Evolutionary conservation across 2,329 filamentous ascomycete species (phyloP).

Genomic region (Arthroderma sp.): DNA sequence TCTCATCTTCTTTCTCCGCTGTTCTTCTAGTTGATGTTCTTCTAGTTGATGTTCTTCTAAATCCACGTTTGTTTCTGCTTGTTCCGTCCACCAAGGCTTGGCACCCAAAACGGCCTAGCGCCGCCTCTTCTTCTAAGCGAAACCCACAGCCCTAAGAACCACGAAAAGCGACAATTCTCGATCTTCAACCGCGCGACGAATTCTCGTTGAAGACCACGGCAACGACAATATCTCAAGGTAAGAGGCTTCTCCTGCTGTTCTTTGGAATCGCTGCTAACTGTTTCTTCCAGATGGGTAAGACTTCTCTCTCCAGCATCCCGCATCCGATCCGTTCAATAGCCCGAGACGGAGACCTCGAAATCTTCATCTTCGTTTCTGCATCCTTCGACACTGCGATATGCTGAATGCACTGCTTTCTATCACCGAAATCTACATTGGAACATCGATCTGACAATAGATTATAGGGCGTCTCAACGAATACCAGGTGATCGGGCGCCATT

Average conservation of each 20-base stretch:
- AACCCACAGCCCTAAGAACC: slow-evolving; percentile 34
- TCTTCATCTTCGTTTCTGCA: not conserved
- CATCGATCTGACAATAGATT: slow-evolving; percentile 15
- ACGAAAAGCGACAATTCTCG: slow-evolving; percentile 32
- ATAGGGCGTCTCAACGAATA: slow-evolving; percentile 99
- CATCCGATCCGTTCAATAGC: not conserved
- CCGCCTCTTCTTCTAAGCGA: slow-evolving; percentile 29
- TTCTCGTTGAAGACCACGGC: slow-evolving; percentile 16
- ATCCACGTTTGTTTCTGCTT: not conserved
- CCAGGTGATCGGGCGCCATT: slow-evolving; percentile 99
- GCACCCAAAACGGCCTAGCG: slow-evolving; percentile 21
- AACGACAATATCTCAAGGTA: slow-evolving; percentile 39
- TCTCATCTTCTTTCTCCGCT: not conserved
- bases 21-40: not conserved
- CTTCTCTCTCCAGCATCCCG: slow-evolving; percentile 12
- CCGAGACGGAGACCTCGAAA: not conserved
- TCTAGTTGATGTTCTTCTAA: too few species aligned
- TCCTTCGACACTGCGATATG: not conserved
- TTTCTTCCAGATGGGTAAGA: slow-evolving; percentile 52
- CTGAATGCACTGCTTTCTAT: not conserved
- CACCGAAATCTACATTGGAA: not conserved
- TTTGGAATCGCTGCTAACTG: slow-evolving; percentile 17
- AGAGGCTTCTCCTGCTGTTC: slow-evolving; percentile 17
- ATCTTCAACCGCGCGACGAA: slow-evolving; percentile 20
- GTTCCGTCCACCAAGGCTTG: not conserved